Base-by-base conservation (phyloP, 805 yeast genomes). In the Candida nanaspora region DNA sequence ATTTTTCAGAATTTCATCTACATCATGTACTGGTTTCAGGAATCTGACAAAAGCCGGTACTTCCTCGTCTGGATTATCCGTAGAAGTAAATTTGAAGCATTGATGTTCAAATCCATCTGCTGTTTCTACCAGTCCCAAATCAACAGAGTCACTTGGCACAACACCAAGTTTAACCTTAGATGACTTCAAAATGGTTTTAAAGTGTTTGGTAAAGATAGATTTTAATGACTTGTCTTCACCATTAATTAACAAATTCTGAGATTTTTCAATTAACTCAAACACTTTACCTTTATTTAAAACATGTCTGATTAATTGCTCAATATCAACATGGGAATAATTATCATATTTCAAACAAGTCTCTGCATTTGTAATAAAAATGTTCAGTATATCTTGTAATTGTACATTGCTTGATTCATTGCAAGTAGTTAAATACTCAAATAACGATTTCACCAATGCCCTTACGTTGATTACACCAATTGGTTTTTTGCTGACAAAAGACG, bases 371-470 rank as follows among this genome's bases (percentile, higher is more conserved):
- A 41, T 25, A 10, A 51, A 20, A 2, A 47, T 40, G 19, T 41
- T 47, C 37, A 42, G 48, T 8, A 51, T 41, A 32, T 49, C 49
- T n/a, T 43, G 36, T 33, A 49, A 49, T 45, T 43, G 44, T 37
- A 38, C 38, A n/a, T 25, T 37, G 13, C 40, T 40, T 21, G 47
- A 42, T 30, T 39, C 42, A 35, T 39, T 43, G 13, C 46, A 49
- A 15, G 31, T 35, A 36, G 37, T 20, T 37, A 50, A 10, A 28
- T 45, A 47, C 2, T 29, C 38, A 23, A 41, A 48, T 33, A 50
- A 26, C n/a, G 41, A 46, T 22, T 27, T 34, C 32, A 49, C 29
- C 22, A 48, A 27, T 21, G 27, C 30, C 15, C 22, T 22, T 21
- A 50, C 46, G 21, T 43, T 43, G 19, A 50, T 22, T 29, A 27